These are phyloP conservation scores for Cucumis melo DNA, from an alignment of 306 rosid species.

Conservation along the genomic window DNA sequence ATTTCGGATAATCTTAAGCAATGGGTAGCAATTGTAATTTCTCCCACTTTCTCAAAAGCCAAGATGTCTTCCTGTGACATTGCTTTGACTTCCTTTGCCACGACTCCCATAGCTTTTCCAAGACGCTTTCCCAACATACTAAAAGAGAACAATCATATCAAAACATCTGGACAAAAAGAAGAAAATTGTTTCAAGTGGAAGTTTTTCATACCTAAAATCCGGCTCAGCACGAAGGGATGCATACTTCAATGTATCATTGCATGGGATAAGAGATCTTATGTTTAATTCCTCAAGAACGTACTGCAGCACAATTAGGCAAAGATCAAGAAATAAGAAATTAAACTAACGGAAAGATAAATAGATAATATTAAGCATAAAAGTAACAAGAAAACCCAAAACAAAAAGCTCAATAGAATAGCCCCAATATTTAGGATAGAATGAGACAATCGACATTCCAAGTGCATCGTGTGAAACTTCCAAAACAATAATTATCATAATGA, in stretches of 20 bases:
- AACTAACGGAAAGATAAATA: background rate
- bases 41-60: constrained; percentile 75
- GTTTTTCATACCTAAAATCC: constrained; percentile 60
- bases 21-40: constrained; percentile 58
- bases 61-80: constrained; percentile 81
- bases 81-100: constrained; percentile 71
- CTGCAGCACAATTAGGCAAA: constrained; percentile 32
- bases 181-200: background rate
- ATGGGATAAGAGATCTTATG: constrained; percentile 66
- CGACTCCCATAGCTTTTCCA: constrained; percentile 75
- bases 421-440: background rate
- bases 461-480: background rate
- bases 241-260: constrained; percentile 75
- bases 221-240: constrained; percentile 85
- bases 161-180: background rate
- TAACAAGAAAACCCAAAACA: background rate
- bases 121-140: constrained; percentile 83
- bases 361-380: background rate
- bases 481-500: too few relatives aligned
- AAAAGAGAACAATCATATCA: constrained; percentile 9
- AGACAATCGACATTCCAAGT: background rate
- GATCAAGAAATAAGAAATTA: constrained; percentile 1
- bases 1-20: constrained; percentile 66
- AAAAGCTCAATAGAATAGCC: background rate
- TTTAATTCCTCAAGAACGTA: constrained; percentile 88